Percentiles rank a stretch among this genome's conserved stretches.
Conservation (phyloP, 1,284 basidiomycete genomes). For the Blastosporella zonata region DNA sequence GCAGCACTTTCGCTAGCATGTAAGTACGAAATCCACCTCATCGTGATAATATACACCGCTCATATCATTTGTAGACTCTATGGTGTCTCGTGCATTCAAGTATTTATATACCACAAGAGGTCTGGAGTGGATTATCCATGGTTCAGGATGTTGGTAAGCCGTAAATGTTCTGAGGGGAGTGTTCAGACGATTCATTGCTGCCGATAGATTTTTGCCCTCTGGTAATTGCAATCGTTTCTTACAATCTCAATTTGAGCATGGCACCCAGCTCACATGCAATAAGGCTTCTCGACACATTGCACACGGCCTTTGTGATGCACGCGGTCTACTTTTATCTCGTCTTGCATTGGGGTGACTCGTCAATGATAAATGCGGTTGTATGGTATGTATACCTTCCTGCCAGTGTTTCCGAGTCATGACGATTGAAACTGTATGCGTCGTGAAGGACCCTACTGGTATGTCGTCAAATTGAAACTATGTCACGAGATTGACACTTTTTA, state of each 20-base stretch:
- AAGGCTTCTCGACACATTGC: slow-evolving; percentile 7
- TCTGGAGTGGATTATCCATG: neutral
- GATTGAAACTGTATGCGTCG: neutral
- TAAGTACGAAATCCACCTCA: neutral
- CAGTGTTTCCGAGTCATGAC: neutral
- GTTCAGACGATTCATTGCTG: neutral
- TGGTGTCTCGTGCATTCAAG: slow-evolving; percentile 9
- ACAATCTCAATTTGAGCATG: neutral
- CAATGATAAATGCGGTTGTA: neutral
- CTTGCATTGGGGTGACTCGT: neutral
- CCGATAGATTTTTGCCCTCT: neutral
- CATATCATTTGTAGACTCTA: slow-evolving; percentile 5
- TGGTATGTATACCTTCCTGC: neutral
- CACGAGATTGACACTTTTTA: neutral
- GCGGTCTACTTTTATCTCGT: slow-evolving; percentile 4
- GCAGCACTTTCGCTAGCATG: slow-evolving; percentile 1
- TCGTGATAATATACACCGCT: neutral
- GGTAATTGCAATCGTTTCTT: neutral
- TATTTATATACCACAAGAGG: slow-evolving; percentile 7
- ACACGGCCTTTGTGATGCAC: neutral
- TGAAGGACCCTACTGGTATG: slow-evolving; percentile 1
- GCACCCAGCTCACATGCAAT: neutral
- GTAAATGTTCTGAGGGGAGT: neutral
- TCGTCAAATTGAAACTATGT: neutral
- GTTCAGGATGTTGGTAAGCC: slow-evolving; percentile 4